These are phyloP conservation scores for Paramecium octaurelia DNA, from an alignment of 73 alveolate genomes.

Conservation along the genomic window DNA sequence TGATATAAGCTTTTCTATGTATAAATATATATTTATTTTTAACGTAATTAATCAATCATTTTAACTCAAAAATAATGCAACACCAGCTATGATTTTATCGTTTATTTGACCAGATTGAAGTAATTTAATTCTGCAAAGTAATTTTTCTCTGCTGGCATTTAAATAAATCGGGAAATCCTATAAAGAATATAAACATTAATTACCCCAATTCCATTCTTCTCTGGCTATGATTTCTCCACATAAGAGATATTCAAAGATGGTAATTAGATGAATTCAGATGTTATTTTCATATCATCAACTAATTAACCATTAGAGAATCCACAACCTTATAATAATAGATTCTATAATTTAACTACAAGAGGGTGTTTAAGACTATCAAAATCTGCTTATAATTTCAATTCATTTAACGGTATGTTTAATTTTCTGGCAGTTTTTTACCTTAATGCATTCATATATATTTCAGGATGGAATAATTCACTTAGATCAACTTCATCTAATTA, in stretches of 20 bases:
- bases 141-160: conserved; percentile 52
- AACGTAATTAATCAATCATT: conserved; percentile 2
- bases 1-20: not conserved
- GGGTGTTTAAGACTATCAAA: conserved; percentile 72
- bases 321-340: conserved; percentile 85
- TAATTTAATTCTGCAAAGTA: conserved; percentile 24
- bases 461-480: conserved; percentile 97
- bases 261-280: conserved; percentile 69
- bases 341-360: conserved; percentile 62
- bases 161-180: conserved; percentile 61
- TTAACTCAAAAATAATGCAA: conserved; percentile 32
- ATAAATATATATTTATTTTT: conserved; percentile 66
- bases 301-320: conserved; percentile 69
- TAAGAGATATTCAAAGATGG: conserved; percentile 77
- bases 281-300: conserved; percentile 66
- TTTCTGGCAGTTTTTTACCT: conserved; percentile 95
- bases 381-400: conserved; percentile 87
- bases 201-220: conserved; percentile 66
- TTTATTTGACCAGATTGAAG: conserved; percentile 35
- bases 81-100: conserved; percentile 61
- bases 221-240: conserved; percentile 69
- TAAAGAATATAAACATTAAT: not conserved
- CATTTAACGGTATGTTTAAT: conserved; percentile 89
- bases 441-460: conserved; percentile 95
- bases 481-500: conserved; percentile 78